Percentiles rank a stretch among this genome's conserved stretches.
Evolutionary conservation across 805 yeast species (phyloP).

Genomic region (Candida ficus): DNA sequence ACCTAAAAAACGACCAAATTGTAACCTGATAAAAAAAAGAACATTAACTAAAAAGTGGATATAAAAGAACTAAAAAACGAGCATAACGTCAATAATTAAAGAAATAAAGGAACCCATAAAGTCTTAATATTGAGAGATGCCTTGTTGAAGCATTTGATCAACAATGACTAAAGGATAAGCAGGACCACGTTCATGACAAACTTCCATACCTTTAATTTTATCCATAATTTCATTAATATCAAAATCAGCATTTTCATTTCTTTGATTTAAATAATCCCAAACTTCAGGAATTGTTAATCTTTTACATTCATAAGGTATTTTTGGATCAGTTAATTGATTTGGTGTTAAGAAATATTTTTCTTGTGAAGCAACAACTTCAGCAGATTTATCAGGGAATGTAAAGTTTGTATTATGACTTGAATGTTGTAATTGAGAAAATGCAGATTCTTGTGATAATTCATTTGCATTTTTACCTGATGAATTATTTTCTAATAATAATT

Average conservation of each 20-base stretch:
- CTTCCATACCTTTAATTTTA: conserved; percentile 58
- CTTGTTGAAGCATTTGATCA: conserved; percentile 30
- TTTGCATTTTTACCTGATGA: background rate
- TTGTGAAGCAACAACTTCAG: conserved; percentile 1
- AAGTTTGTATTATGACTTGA: background rate
- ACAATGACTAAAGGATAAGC: conserved; percentile 48
- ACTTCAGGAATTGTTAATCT: conserved; percentile 71
- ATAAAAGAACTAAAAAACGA: no score
- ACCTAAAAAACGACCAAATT: no score
- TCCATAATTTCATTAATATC: conserved; percentile 58
- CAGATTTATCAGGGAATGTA: conserved; percentile 10
- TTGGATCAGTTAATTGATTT: conserved; percentile 22
- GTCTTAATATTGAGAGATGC: background rate
- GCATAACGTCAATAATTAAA: background rate
- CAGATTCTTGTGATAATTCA: conserved; percentile 8
- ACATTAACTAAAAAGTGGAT: no score
- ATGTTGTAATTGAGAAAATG: background rate
- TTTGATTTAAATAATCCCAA: conserved; percentile 69
- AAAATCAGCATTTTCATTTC: conserved; percentile 39
- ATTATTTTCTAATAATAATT: conserved; percentile 39
- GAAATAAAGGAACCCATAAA: background rate
- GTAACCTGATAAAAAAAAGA: no score
- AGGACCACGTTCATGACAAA: conserved; percentile 78
- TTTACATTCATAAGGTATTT: conserved; percentile 27
- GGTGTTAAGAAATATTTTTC: conserved; percentile 6